Evolutionary conservation across 495 filamentous ascomycete genomes (phyloP).

Genomic region (Penicillium silybi): DNA sequence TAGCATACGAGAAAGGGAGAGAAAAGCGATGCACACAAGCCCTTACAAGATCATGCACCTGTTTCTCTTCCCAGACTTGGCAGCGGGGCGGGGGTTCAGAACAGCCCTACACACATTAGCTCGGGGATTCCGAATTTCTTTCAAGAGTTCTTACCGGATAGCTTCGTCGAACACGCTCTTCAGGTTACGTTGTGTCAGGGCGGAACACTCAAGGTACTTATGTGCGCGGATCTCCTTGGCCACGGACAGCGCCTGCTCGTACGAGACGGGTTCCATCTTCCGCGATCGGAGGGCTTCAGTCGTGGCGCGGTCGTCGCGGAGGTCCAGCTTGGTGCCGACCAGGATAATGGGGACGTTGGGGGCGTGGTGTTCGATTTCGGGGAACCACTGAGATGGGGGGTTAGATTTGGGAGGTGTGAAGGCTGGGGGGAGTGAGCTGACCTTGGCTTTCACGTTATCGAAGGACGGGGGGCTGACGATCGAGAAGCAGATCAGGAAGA

Average conservation of each 20-base stretch:
- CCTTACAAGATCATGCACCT: conserved; percentile 77
- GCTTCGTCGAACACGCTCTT: conserved; percentile 99
- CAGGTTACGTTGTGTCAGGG: conserved; percentile 88
- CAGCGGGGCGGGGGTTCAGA: conserved; percentile 67
- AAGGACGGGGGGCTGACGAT: conserved; percentile 96
- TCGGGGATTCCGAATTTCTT: neutral
- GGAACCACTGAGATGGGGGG: conserved; percentile 69
- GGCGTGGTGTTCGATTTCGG: conserved; percentile 95
- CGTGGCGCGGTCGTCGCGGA: conserved; percentile 85
- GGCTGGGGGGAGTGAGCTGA: conserved; percentile 28
- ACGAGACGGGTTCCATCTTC: conserved; percentile 88
- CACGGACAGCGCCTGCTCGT: conserved; percentile 77
- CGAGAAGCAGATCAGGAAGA: conserved; percentile 97
- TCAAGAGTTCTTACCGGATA: conserved; percentile 60
- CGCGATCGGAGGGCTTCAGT: conserved; percentile 71
- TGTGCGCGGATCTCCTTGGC: conserved; percentile 89
- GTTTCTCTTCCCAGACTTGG: conserved; percentile 57
- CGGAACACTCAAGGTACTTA: conserved; percentile 98
- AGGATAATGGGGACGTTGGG: conserved; percentile 94
- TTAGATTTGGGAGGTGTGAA: neutral
- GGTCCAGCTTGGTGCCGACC: conserved; percentile 94
- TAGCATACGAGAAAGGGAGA: conserved; percentile 27
- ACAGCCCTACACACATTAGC: conserved; percentile 59
- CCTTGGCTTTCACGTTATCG: conserved; percentile 96
- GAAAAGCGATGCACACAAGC: conserved; percentile 7